Percentiles rank a stretch among this genome's conserved stretches.
Evolutionary conservation across 139 green algal species (phyloP).

Genomic region (Chlamydomonas schloesseri): DNA sequence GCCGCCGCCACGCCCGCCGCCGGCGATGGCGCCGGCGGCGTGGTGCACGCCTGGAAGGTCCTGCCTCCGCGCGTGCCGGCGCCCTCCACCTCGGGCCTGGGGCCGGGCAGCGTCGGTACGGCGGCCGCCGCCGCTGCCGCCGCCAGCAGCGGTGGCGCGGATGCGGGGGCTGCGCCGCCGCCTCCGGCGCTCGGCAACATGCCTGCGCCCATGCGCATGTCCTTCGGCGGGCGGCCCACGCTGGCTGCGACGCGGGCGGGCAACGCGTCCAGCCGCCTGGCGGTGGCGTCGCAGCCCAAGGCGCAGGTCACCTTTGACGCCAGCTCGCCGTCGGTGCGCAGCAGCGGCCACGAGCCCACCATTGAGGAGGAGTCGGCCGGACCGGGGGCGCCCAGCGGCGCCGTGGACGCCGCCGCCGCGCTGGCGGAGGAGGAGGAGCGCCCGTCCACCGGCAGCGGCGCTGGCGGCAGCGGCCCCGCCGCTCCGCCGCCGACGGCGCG

Average conservation of each 20-base stretch:
- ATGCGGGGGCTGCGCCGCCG: too few species aligned
- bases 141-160: too few species aligned
- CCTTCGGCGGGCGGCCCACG: background rate
- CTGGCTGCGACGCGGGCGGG: background rate
- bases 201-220: background rate
- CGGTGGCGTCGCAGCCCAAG: background rate
- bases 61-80: slow-evolving; percentile 7
- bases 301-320: slow-evolving; percentile 3
- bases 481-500: background rate
- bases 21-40: slow-evolving; percentile 26
- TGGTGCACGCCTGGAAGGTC: slow-evolving; percentile 37
- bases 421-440: background rate
- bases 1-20: background rate
- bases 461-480: too few species aligned
- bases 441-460: too few species aligned
- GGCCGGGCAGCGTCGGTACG: background rate
- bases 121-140: background rate
- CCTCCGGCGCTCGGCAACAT: too few species aligned
- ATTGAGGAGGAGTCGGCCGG: too few species aligned
- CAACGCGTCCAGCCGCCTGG: slow-evolving; percentile 32
- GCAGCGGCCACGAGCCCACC: too few species aligned
- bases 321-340: background rate
- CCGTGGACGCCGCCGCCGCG: background rate
- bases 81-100: background rate
- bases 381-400: background rate